These are phyloP conservation scores for Cornus suecica DNA, from an alignment of 148 eudicot species.

Conservation along the genomic window DNA sequence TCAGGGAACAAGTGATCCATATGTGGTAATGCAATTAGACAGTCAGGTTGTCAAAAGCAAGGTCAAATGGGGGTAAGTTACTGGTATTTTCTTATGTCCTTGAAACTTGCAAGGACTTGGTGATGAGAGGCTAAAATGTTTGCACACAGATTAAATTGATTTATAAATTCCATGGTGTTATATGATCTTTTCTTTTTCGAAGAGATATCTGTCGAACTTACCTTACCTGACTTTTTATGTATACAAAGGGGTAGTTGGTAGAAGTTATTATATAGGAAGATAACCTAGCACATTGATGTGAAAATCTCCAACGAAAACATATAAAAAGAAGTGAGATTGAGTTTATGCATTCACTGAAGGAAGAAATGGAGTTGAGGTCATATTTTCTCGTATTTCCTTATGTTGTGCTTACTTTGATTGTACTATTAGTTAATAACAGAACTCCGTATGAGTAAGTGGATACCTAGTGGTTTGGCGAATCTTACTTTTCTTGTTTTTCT, in stretches of 20 bases:
- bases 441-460: neutral
- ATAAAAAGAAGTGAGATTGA: neutral
- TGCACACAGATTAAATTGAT: neutral
- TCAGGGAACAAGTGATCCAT: conserved; percentile 99
- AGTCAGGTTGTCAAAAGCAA: conserved; percentile 85
- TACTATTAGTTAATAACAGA: neutral
- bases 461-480: neutral
- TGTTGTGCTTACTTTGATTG: neutral
- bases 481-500: neutral
- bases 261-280: neutral
- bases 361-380: neutral
- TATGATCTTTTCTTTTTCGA: neutral
- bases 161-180: neutral
- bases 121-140: neutral
- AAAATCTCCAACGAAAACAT: neutral
- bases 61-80: conserved; percentile 86
- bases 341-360: neutral
- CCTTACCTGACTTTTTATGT: neutral
- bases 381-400: neutral
- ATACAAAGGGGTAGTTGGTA: neutral
- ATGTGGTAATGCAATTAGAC: conserved; percentile 75
- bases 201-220: neutral
- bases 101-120: neutral
- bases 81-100: conserved; percentile 6
- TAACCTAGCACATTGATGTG: neutral